Evolutionary conservation across 495 filamentous ascomycete genomes (phyloP).

Genomic region (Aspergillus mulundensis): DNA sequence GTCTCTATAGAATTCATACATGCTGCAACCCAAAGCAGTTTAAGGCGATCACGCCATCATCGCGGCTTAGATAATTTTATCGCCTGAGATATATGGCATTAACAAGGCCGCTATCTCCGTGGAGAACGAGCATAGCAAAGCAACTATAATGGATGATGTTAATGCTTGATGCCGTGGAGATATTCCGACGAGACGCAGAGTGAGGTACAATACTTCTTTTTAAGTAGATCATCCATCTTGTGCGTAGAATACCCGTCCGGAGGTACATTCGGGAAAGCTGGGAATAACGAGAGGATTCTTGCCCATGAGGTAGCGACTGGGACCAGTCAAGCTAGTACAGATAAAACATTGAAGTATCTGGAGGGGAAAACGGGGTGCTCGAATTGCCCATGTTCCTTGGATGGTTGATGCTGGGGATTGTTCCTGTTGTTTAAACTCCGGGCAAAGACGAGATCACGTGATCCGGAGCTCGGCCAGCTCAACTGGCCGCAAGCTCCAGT

Average conservation of each 20-base stretch:
- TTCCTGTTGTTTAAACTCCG: neutral
- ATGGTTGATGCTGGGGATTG: neutral
- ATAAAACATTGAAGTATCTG: neutral
- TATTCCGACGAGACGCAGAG: neutral
- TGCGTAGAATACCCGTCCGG: neutral
- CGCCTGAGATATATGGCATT: conserved; percentile 3
- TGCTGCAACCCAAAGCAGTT: conserved; percentile 21
- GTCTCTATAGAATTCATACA: conserved; percentile 15
- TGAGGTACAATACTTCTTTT: too few relatives aligned
- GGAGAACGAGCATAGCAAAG: neutral
- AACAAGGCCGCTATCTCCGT: neutral
- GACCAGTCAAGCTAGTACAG: neutral
- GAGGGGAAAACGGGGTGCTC: too few relatives aligned
- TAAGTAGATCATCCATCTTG: neutral
- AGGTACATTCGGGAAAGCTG: neutral
- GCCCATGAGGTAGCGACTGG: neutral
- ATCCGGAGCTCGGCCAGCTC: conserved; percentile 31
- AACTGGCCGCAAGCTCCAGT: conserved; percentile 17
- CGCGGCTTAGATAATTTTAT: conserved; percentile 15
- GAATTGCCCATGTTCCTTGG: too few relatives aligned
- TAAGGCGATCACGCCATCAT: conserved; percentile 24
- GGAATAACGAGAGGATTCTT: neutral
- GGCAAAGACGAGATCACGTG: conserved; percentile 24
- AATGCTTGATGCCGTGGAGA: neutral
- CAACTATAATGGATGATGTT: too few relatives aligned